Conservation (phyloP, 495 filamentous ascomycete genomes). For the Pseudomonodictys pantanalensis region DNA sequence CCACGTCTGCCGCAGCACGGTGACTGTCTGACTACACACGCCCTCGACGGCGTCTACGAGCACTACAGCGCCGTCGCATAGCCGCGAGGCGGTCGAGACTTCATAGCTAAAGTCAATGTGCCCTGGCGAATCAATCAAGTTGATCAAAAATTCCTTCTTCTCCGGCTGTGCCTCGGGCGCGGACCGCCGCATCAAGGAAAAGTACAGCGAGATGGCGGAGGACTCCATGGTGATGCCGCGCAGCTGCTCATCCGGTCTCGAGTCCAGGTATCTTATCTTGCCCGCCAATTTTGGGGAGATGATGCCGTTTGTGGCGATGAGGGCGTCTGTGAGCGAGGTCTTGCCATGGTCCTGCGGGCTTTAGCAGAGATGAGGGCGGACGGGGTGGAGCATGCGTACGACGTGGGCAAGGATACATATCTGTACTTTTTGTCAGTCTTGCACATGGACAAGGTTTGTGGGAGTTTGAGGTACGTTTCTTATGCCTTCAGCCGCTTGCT, state of each 20-base stretch:
- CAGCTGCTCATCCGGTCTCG: constrained; percentile 91
- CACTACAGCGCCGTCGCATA: constrained; percentile 93
- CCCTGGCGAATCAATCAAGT: constrained; percentile 95
- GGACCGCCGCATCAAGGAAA: constrained; percentile 77
- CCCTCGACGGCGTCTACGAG: constrained; percentile 98
- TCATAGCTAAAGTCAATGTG: constrained; percentile 99
- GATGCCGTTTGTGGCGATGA: constrained; percentile 98
- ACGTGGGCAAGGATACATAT: constrained; percentile 98
- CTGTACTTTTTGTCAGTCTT: constrained; percentile 51
- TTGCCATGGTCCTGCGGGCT: constrained; percentile 82
- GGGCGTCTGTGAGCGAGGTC: constrained; percentile 92
- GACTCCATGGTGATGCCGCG: constrained; percentile 99
- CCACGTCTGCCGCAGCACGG: constrained; percentile 92
- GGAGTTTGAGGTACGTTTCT: constrained; percentile 63
- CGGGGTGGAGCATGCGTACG: constrained; percentile 51
- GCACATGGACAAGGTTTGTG: background rate
- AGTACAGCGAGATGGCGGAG: constrained; percentile 94
- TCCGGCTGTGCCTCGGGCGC: constrained; percentile 65
- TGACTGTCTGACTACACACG: constrained; percentile 97
- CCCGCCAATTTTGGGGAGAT: constrained; percentile 96
- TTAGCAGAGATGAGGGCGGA: constrained; percentile 13
- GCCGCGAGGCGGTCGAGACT: constrained; percentile 88
- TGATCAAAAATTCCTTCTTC: constrained; percentile 88
- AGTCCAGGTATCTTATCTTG: constrained; percentile 97
- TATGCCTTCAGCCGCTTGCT: constrained; percentile 79